Evolutionary conservation across 306 rosid species (phyloP).

Genomic region (Styphnolobium japonicum): DNA sequence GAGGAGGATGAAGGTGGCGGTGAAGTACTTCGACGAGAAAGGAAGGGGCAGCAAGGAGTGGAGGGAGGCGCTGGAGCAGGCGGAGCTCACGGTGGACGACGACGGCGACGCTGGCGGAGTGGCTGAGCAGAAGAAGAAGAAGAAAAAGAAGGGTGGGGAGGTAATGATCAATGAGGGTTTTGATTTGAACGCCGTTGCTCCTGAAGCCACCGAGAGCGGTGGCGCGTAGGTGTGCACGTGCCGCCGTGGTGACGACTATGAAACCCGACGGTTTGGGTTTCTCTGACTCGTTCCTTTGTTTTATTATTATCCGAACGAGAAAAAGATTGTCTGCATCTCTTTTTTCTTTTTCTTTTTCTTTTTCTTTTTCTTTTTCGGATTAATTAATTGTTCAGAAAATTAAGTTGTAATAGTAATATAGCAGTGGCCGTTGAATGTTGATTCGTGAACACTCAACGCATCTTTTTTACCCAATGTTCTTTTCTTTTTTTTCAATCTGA

Average conservation of each 20-base stretch:
- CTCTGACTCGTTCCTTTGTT: not conserved
- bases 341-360: not conserved
- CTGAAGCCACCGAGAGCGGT: conserved; percentile 37
- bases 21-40: conserved; percentile 55
- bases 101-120: not conserved
- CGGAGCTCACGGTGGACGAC: not conserved
- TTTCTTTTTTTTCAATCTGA: not conserved
- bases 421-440: not conserved
- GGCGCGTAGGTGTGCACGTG: conserved; percentile 32
- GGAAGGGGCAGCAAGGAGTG: conserved; percentile 24
- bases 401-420: not conserved
- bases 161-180: conserved; percentile 1
- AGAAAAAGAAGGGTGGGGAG: not conserved
- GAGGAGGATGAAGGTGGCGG: conserved; percentile 67
- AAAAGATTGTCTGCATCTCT: not conserved
- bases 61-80: conserved; percentile 32
- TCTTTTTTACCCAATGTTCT: not conserved
- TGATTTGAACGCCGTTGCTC: conserved; percentile 57
- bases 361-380: not conserved
- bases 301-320: not conserved
- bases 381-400: not conserved
- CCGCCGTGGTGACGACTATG: not conserved
- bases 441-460: not conserved
- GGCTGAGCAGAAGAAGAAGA: not conserved
- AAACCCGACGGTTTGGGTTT: not conserved